Evolutionary conservation across 2,329 filamentous ascomycete species (phyloP).

Genomic region (Tolypocladium album): DNA sequence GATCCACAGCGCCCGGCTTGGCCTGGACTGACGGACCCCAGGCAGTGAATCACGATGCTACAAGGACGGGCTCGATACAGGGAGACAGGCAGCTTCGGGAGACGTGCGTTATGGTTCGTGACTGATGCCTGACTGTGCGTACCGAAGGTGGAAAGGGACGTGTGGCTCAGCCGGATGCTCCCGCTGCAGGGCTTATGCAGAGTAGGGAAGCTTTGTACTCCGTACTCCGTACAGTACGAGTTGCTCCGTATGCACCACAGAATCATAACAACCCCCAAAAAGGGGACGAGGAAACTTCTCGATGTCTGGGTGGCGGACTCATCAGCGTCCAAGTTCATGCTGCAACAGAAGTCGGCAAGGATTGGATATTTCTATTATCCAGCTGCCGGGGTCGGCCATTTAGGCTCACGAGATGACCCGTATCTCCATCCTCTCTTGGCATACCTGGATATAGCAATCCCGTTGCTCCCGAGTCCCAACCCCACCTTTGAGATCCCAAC

Average conservation of each 20-base stretch:
- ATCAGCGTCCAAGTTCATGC: no score
- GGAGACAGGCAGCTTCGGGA: not conserved
- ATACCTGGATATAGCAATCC: no score
- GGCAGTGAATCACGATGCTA: not conserved
- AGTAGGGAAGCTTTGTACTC: not conserved
- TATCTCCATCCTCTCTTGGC: not conserved
- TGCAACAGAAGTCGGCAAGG: not conserved
- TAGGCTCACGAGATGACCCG: no score
- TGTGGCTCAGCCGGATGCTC: not conserved
- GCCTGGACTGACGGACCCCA: slow-evolving; percentile 5
- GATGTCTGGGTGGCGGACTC: no score
- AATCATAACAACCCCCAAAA: not conserved
- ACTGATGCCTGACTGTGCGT: not conserved
- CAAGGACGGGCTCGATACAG: not conserved
- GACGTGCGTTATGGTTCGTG: not conserved
- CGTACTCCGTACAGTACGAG: no score
- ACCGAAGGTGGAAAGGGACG: not conserved
- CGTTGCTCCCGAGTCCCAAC: not conserved
- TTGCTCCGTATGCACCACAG: not conserved
- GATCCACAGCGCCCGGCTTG: slow-evolving; percentile 6
- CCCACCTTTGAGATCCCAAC: not conserved
- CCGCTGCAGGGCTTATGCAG: not conserved
- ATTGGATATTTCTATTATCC: not conserved
- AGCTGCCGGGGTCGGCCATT: no score
- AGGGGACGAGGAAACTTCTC: no score